Base-by-base conservation (phyloP, 306 rosid species). In the Vigna reflexopilosa region DNA sequence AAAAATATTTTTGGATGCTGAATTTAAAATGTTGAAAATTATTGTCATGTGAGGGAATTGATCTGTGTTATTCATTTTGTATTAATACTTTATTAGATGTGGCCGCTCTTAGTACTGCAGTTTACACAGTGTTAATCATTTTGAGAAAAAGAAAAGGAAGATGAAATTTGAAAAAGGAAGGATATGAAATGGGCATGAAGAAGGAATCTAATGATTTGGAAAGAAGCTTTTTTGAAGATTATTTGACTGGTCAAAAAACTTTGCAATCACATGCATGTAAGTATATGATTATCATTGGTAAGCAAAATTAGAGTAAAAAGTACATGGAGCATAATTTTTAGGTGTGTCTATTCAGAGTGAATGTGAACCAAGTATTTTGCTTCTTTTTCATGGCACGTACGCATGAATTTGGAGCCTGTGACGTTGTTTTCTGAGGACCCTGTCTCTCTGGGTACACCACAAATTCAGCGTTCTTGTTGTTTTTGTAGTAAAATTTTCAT, bases 21-120 rank as follows among this genome's bases (percentile, higher is more conserved):
- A 72, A 83, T 75, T 82, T 68, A 51, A 78, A 80, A 61, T 67
- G 51, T 48, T 51, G 55, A 55, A 82, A 62, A 58, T 75, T 58
- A 70, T 77, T 58, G 66, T 62, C 93, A 88, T 88, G 91, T 88
- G 91, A 77, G n/a, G 14, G 70, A 86, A 75, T 79, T 82, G 73
- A 76, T 80, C 44, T 67, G 72, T 67, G 72, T 67, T 26, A 26
- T 2, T 26, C 9, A 16, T 70, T 14, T 45, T 56, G 63, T 51
- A 28, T 24, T 51, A 74, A 10, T 79, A 40, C 17, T 59, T 73
- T 59, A 61, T 67, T 68, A 12, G 59, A 68, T 74, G 65, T 79
- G 15, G 71, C 81, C 78, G 67, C 74, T 72, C 81, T 45, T 73
- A 63, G 70, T 58, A 63, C 84, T 71, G 78, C 58, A 79, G 66